Evolutionary conservation across 345 rosid species (phyloP).

Genomic region (Dipteronia sinensis): DNA sequence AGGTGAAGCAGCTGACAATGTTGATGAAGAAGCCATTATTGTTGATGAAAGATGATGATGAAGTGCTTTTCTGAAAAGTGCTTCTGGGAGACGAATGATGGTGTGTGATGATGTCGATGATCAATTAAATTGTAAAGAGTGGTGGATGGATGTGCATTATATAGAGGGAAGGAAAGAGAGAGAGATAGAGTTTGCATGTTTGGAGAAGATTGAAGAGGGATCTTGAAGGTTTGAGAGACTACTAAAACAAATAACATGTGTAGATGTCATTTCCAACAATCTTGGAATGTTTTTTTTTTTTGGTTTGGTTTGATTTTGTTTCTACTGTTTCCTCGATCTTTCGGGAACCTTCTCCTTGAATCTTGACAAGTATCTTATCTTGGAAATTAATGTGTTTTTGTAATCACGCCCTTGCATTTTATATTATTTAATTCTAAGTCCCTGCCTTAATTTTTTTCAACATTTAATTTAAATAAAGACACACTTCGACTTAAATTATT

Average conservation of each 20-base stretch:
- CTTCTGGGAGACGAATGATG: neutral
- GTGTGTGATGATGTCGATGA: too few relatives aligned
- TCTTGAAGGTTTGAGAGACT: slow-evolving; percentile 28
- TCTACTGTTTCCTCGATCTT: slow-evolving; percentile 3
- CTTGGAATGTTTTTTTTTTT: too few relatives aligned
- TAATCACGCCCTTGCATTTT: neutral
- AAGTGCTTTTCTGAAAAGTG: too few relatives aligned
- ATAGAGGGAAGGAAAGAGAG: neutral
- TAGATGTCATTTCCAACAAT: neutral
- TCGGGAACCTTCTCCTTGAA: slow-evolving; percentile 25
- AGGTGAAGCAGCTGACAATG: slow-evolving; percentile 38
- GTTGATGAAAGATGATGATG: neutral
- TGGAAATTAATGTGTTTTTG: neutral
- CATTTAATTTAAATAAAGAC: too few relatives aligned
- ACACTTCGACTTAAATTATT: too few relatives aligned
- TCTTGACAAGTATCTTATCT: neutral
- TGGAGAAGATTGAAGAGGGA: slow-evolving; percentile 23
- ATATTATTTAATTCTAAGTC: neutral
- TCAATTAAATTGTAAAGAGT: neutral
- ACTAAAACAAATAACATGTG: neutral
- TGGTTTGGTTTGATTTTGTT: neutral
- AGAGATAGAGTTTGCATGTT: too few relatives aligned
- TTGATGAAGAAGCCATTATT: slow-evolving; percentile 37
- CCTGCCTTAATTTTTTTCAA: neutral
- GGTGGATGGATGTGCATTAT: neutral